Evolutionary conservation across 2,329 filamentous ascomycete genomes (phyloP).

Genomic region (Paracamarosporium sp.): DNA sequence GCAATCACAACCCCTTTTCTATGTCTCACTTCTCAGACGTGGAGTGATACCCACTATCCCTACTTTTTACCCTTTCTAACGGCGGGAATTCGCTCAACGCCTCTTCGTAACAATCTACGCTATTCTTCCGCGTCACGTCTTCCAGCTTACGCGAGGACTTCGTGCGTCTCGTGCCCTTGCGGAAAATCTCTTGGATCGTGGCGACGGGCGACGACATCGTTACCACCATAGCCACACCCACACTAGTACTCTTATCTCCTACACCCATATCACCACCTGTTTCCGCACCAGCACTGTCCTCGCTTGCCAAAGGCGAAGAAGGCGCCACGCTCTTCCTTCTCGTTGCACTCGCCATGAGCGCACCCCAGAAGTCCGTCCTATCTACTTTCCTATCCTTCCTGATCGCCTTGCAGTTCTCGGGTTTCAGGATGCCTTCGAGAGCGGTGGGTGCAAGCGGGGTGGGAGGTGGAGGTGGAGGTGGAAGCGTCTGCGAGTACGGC

Average conservation of each 20-base stretch:
- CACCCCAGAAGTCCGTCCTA: conserved; percentile 31
- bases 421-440: conserved; percentile 23
- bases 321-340: conserved; percentile 22
- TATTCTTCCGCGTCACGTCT: not conserved
- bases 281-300: conserved; percentile 8
- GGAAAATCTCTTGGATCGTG: conserved; percentile 14
- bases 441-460: not conserved
- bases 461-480: conserved; percentile 1
- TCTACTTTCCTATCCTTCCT: conserved; percentile 14
- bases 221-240: not conserved
- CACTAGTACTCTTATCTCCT: conserved; percentile 13
- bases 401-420: conserved; percentile 14
- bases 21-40: not conserved
- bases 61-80: conserved; percentile 25
- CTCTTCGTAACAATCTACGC: not conserved
- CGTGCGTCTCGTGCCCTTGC: conserved; percentile 13
- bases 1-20: not conserved
- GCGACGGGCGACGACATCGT: conserved; percentile 1
- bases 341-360: conserved; percentile 33
- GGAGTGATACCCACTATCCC: conserved; percentile 22
- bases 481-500: not conserved
- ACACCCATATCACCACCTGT: not conserved
- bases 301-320: conserved; percentile 24
- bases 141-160: not conserved
- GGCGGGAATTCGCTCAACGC: conserved; percentile 20